These are phyloP conservation scores for Camellia sinensis DNA, from an alignment of 148 eudicot genomes.

Conservation along the genomic window DNA sequence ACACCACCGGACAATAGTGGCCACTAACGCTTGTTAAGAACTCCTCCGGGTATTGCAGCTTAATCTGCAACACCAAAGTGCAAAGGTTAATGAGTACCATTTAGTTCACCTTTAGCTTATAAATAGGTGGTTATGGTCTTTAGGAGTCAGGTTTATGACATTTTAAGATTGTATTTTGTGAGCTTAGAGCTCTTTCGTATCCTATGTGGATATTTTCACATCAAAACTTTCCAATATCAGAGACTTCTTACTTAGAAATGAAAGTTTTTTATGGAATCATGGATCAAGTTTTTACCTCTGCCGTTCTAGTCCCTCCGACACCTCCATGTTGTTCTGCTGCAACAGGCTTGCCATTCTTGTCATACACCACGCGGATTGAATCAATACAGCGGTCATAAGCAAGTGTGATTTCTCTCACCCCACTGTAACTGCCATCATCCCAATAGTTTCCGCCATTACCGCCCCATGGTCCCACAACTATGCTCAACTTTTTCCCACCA, in stretches of 20 bases:
- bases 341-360: slow-evolving; percentile 61
- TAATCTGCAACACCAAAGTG: slow-evolving; percentile 29
- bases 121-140: too few relatives aligned
- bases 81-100: slow-evolving; percentile 18
- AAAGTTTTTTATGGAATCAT: slow-evolving; percentile 12
- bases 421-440: slow-evolving; percentile 54
- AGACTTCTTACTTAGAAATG: slow-evolving; percentile 4
- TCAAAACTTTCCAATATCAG: slow-evolving; percentile 15
- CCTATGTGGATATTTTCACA: slow-evolving; percentile 8
- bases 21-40: slow-evolving; percentile 51
- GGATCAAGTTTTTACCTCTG: slow-evolving; percentile 34
- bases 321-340: slow-evolving; percentile 45
- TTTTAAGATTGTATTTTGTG: too few relatives aligned
- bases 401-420: slow-evolving; percentile 47
- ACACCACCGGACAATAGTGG: slow-evolving; percentile 53
- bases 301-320: slow-evolving; percentile 35
- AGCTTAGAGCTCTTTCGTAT: too few relatives aligned
- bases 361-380: slow-evolving; percentile 34
- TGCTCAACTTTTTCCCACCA: slow-evolving; percentile 24
- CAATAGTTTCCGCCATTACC: slow-evolving; percentile 54
- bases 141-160: too few relatives aligned
- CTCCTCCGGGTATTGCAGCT: slow-evolving; percentile 66
- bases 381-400: slow-evolving; percentile 28
- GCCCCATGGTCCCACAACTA: slow-evolving; percentile 68
- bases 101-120: slow-evolving; percentile 44